A percentile compares a stretch with the other conserved stretches of the same genome.
Conservation (phyloP, 2,329 filamentous ascomycete genomes). For the Xylariomycetidae sp. region DNA sequence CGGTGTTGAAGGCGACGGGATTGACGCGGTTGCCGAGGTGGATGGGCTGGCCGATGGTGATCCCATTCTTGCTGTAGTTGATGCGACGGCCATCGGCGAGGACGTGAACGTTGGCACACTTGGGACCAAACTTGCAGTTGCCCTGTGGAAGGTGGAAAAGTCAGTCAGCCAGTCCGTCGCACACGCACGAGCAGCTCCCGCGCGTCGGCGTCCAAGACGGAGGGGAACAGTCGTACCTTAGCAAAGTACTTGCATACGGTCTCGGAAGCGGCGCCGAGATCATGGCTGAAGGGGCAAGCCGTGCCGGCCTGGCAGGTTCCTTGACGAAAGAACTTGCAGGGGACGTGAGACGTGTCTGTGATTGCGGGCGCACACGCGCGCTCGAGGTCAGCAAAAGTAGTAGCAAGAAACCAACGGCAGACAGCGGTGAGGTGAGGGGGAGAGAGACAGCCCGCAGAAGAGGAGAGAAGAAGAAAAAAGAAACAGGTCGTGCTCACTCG, state of each 20-base stretch:
- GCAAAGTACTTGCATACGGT: constrained; percentile 98
- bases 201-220: constrained; percentile 1
- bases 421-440: neutral
- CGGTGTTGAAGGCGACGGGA: constrained; percentile 51
- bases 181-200: no score
- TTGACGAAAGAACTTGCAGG: constrained; percentile 98
- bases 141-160: constrained; percentile 56
- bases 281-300: constrained; percentile 94
- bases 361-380: constrained; percentile 8
- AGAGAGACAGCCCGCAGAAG: neutral
- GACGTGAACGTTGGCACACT: constrained; percentile 95
- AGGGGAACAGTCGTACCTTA: constrained; percentile 78
- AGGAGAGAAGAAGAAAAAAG: constrained; percentile 1
- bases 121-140: constrained; percentile 97
- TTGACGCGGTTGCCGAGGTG: constrained; percentile 63
- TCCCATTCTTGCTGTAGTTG: constrained; percentile 69
- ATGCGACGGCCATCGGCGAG: constrained; percentile 89
- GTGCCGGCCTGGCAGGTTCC: constrained; percentile 93
- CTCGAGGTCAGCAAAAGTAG: constrained; percentile 11
- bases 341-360: constrained; percentile 89
- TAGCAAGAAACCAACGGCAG: neutral
- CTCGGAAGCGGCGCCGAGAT: constrained; percentile 76
- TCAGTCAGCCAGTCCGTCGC: no score
- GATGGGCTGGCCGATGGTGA: constrained; percentile 53
- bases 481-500: constrained; percentile 47